A percentile compares a stretch with the other conserved stretches of the same genome.
phyloP scores from a whole-genome alignment of 345 rosid genomes.

The Draba incana region DNA sequence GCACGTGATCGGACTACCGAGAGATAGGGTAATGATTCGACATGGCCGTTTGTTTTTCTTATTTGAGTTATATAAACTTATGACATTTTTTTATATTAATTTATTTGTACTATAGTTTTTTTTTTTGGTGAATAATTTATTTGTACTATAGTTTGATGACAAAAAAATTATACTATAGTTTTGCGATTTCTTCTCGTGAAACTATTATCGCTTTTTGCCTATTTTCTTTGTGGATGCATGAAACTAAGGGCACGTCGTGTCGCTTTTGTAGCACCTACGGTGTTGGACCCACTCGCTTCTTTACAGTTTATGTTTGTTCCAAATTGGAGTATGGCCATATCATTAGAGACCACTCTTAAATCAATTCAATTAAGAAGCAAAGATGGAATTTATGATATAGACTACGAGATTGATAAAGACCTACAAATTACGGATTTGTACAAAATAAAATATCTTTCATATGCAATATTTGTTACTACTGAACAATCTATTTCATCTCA shows the following conservation, averaged over 20 bases:
- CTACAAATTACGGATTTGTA: too few species aligned
- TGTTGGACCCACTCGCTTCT: constrained; percentile 12
- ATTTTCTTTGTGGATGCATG: constrained; percentile 30
- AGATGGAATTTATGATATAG: too few species aligned
- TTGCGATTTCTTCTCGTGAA: constrained; percentile 20
- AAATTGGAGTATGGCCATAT: neutral
- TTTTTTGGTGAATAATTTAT: too few species aligned
- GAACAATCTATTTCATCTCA: too few species aligned
- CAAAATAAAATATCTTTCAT: too few species aligned
- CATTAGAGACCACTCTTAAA: neutral
- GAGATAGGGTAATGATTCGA: constrained; percentile 36
- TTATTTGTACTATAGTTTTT: too few species aligned
- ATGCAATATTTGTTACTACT: too few species aligned
- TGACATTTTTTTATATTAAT: neutral
- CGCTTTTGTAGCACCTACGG: constrained; percentile 23
- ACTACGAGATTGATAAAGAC: too few species aligned
- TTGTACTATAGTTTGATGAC: too few species aligned
- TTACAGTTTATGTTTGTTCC: constrained; percentile 18
- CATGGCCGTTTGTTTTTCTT: constrained; percentile 35
- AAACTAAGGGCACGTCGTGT: constrained; percentile 37
- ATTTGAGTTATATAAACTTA: constrained; percentile 3
- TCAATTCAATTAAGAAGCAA: neutral
- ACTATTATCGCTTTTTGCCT: neutral
- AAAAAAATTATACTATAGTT: neutral
- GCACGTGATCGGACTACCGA: constrained; percentile 60